Conservation (phyloP, 139 green algal species). For the Trebouxia sp. region DNA sequence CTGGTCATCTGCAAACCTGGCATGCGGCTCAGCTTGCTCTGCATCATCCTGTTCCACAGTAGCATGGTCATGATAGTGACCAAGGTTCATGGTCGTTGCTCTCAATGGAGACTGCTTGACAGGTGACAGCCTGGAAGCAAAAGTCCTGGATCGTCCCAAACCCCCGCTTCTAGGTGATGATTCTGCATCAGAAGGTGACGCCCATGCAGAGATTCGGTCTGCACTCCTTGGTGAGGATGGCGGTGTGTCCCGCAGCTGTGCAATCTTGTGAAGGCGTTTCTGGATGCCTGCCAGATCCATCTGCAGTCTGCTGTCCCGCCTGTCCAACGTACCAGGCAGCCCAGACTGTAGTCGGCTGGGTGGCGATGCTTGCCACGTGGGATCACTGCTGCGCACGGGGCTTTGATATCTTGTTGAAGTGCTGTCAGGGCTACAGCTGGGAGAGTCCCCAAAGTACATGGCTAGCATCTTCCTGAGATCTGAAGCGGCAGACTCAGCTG, state of each 20-base stretch:
- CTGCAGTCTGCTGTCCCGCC: slow-evolving; percentile 23
- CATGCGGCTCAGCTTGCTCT: neutral
- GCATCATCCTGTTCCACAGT: neutral
- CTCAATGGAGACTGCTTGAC: slow-evolving; percentile 3
- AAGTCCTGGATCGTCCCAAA: neutral
- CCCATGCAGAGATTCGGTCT: neutral
- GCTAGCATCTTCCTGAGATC: slow-evolving; percentile 8
- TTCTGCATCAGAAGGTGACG: neutral
- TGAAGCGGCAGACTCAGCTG: slow-evolving; percentile 4
- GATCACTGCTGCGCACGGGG: neutral
- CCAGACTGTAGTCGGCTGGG: slow-evolving; percentile 1
- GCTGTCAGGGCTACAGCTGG: neutral
- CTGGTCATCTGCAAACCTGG: neutral
- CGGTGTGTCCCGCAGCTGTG: slow-evolving; percentile 15
- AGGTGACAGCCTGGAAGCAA: neutral
- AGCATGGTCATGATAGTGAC: too few species aligned
- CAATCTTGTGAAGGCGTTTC: slow-evolving; percentile 13
- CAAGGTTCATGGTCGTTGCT: neutral
- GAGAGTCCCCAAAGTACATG: neutral
- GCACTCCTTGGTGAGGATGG: neutral
- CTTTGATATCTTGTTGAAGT: neutral
- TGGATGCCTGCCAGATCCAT: slow-evolving; percentile 30
- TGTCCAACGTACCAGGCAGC: slow-evolving; percentile 5
- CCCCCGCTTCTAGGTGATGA: neutral
- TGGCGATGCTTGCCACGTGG: neutral